Conservation (phyloP, 1,284 basidiomycete species). For the Leccinum pallidistipes region DNA sequence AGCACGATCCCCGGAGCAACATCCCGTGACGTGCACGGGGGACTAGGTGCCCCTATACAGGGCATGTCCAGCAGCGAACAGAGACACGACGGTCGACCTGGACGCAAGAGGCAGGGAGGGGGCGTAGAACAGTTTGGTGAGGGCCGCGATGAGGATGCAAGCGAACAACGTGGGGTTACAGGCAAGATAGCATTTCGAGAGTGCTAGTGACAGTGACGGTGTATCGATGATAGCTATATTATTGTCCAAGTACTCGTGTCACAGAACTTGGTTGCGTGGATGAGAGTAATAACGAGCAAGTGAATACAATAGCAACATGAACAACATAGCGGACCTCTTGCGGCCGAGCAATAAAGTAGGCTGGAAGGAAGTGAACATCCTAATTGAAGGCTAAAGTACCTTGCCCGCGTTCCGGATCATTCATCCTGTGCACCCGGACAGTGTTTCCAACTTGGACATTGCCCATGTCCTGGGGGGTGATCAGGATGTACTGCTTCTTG, state of each 20-base stretch:
- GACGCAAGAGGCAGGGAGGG: conserved; percentile 24
- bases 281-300: conserved; percentile 3
- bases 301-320: conserved; percentile 10
- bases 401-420: conserved; percentile 74
- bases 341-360: conserved; percentile 3
- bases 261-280: neutral
- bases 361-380: neutral
- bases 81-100: conserved; percentile 26
- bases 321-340: neutral
- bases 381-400: conserved; percentile 48
- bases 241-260: neutral
- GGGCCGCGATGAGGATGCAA: neutral
- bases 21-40: conserved; percentile 26
- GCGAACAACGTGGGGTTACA: conserved; percentile 7
- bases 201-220: neutral
- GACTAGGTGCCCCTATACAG: conserved; percentile 1
- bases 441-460: conserved; percentile 59
- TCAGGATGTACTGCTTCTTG: conserved; percentile 89
- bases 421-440: conserved; percentile 77
- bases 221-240: neutral
- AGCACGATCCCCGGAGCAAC: conserved; percentile 25
- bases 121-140: conserved; percentile 21
- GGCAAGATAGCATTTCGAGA: conserved; percentile 8
- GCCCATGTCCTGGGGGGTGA: conserved; percentile 87
- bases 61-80: conserved; percentile 34